Percentiles rank a stretch among this genome's conserved stretches.
Conservation (phyloP, 129 eudicot species). For the Flaveria trinervia region DNA sequence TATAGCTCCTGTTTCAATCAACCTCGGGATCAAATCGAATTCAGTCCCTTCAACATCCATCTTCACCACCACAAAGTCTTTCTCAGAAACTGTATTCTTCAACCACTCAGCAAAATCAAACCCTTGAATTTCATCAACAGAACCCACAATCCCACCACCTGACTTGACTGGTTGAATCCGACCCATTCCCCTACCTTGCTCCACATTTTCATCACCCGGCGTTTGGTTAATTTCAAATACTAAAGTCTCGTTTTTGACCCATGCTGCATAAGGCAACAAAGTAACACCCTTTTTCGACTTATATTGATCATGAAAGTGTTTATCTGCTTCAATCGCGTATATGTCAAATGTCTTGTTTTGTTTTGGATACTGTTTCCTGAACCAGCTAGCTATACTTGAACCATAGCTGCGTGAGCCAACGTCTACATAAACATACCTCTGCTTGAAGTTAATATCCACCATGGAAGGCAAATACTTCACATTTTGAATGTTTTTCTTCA, state of each 20-base stretch:
- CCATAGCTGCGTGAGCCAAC: constrained; percentile 95
- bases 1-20: constrained; percentile 84
- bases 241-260: constrained; percentile 88
- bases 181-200: constrained; percentile 91
- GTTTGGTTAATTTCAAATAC: constrained; percentile 76
- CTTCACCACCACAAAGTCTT: constrained; percentile 92
- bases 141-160: constrained; percentile 48
- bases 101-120: constrained; percentile 95
- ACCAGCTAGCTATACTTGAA: constrained; percentile 94
- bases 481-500: constrained; percentile 68
- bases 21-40: constrained; percentile 81
- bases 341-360: constrained; percentile 83
- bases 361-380: constrained; percentile 87
- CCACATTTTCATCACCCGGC: constrained; percentile 61
- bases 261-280: constrained; percentile 87
- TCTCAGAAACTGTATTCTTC: constrained; percentile 59
- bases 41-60: constrained; percentile 99
- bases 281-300: constrained; percentile 67
- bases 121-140: constrained; percentile 77
- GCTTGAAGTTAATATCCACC: constrained; percentile 81
- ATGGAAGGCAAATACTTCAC: constrained; percentile 71
- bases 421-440: constrained; percentile 70
- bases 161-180: constrained; percentile 68
- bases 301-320: constrained; percentile 64
- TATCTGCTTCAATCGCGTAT: constrained; percentile 86